phyloP scores from a whole-genome alignment of 2,329 filamentous ascomycete species.

The Beauveria sp. region DNA sequence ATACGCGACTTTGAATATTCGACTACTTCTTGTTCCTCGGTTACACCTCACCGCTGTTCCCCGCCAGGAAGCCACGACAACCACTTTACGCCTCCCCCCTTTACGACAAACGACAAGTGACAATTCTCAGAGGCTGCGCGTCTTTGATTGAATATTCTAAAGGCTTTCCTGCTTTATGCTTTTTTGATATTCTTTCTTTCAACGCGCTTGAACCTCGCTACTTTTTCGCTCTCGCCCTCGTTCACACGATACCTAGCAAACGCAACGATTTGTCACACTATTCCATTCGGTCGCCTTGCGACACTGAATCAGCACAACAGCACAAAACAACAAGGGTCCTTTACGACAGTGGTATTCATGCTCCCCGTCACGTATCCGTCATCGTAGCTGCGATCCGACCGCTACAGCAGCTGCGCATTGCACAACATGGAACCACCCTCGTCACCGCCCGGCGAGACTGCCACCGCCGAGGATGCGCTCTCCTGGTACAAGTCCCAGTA shows the following conservation, averaged over 20 bases:
- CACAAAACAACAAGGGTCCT: not conserved
- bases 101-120: not conserved
- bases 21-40: not conserved
- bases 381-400: constrained; percentile 10
- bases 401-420: constrained; percentile 11
- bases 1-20: not conserved
- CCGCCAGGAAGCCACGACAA: constrained; percentile 6
- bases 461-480: constrained; percentile 65
- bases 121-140: not conserved
- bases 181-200: not conserved
- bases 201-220: not conserved
- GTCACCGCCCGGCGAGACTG: constrained; percentile 49
- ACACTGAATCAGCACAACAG: not conserved
- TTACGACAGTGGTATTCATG: not conserved
- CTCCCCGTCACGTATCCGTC: not conserved
- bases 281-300: not conserved
- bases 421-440: constrained; percentile 51
- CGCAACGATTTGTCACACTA: not conserved
- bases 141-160: not conserved
- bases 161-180: not conserved
- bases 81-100: not conserved
- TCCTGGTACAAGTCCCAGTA: constrained; percentile 96
- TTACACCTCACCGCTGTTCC: constrained; percentile 1
- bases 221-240: not conserved
- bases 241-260: not conserved